These are phyloP conservation scores for Backusella parvicylindrica DNA, from an alignment of 192 early-diverging fungal genomes.

Conservation along the genomic window DNA sequence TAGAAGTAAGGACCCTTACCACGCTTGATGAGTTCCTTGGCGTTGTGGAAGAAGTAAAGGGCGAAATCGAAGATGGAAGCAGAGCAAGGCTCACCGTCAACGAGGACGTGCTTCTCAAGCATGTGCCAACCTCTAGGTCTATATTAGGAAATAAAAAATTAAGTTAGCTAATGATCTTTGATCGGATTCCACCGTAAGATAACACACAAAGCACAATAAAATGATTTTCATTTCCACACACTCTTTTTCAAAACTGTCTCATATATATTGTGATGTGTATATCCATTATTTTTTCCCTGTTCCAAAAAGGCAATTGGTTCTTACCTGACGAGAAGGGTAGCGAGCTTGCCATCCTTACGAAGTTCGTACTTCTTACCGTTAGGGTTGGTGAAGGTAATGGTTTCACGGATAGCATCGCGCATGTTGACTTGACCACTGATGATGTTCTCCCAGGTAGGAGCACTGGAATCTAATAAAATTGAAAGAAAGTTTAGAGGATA, in stretches of 20 bases:
- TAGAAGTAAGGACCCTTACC: constrained; percentile 98
- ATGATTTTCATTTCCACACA: not conserved
- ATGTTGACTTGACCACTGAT: constrained; percentile 90
- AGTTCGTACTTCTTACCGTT: constrained; percentile 96
- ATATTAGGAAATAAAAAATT: not conserved
- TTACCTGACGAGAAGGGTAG: constrained; percentile 87
- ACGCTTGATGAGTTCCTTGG: constrained; percentile 69
- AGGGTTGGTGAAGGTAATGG: constrained; percentile 80
- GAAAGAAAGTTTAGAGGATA: not conserved
- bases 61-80: constrained; percentile 98
- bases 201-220: not conserved
- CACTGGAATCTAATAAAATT: constrained; percentile 85
- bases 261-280: not conserved
- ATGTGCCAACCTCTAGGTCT: constrained; percentile 99
- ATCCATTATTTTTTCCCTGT: not conserved
- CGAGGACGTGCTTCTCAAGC: constrained; percentile 91
- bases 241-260: not conserved
- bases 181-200: constrained; percentile 14
- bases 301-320: not conserved
- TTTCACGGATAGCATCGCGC: constrained; percentile 87
- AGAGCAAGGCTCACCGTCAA: constrained; percentile 90
- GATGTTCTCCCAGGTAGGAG: constrained; percentile 96
- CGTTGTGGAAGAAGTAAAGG: constrained; percentile 99
- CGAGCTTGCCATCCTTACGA: constrained; percentile 84
- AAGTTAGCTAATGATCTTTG: not conserved